Evolutionary conservation across 345 rosid species (phyloP), one percentile per base, ranked within the genome.

Genomic region (Acer yangbiense): DNA sequence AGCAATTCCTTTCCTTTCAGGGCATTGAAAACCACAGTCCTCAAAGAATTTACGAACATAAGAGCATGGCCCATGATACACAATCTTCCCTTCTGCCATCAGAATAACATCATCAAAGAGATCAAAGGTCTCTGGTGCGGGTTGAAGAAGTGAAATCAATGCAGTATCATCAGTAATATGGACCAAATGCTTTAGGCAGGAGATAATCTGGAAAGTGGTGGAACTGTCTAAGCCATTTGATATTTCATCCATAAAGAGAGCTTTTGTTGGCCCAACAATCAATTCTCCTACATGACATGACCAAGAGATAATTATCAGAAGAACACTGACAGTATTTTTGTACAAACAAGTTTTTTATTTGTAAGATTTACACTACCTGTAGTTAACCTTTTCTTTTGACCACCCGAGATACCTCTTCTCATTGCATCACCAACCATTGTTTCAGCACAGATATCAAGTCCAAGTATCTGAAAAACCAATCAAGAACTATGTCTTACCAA

Each of bases 201-300:
- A 77, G 62, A 85, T 48, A 12, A 86, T 85, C 68, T 88, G 89
- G 81, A 80, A 88, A 4, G 89, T 82, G 0, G 91, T 86, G 9
- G 88, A 85, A 48, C 88, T 88, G 76, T 88, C 91, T 32, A 88
- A 76, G 23, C 89, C 91, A 5, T 87, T 88, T 11, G 91, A 86
- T 58, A 88, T 86, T 76, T 88, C 91, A 46, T 88, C 88, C 89
- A 88, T 88, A 81, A 88, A 85, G 13, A 86, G 77, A 0, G 86
- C 86, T 44, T 80, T 80, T 0, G 88, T 85, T 4, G 87, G 87
- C 35, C 91, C 87, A 0, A 83, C 88, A 77, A 88, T 52, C 81
- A 86, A 82, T 76, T 88, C 89, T 6, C 89, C 86, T 86, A 74
- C 69, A 75, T 48, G 1, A 17, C 5, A 21, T 2, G 3, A 16